Conservation (phyloP, 805 yeast genomes). For the Torulaspora indica region DNA sequence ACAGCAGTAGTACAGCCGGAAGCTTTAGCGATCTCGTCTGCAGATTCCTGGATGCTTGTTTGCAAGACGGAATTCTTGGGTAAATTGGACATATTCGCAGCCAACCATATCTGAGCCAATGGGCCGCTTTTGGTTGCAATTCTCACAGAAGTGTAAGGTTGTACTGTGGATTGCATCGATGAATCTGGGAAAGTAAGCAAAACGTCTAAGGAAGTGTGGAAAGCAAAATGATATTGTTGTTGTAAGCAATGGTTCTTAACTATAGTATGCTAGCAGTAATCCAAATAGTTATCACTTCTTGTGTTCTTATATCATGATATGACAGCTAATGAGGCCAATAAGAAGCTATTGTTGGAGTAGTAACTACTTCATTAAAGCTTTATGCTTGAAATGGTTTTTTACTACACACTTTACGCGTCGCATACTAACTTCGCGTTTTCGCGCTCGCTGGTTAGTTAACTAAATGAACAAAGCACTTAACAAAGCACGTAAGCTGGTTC, state of each 20-base stretch:
- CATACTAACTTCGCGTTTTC: slow-evolving; percentile 5
- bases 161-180: neutral
- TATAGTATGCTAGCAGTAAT: neutral
- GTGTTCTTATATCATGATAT: neutral
- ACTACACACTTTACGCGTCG: slow-evolving; percentile 4
- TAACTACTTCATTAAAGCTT: neutral
- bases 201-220: neutral
- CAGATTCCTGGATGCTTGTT: slow-evolving; percentile 65
- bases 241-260: neutral
- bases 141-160: slow-evolving; percentile 14
- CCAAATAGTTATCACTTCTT: neutral
- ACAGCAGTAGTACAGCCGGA: slow-evolving; percentile 27
- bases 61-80: slow-evolving; percentile 53
- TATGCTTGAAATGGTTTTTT: neutral
- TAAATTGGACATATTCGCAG: slow-evolving; percentile 60
- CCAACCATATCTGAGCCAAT: slow-evolving; percentile 86
- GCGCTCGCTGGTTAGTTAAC: slow-evolving; percentile 3
- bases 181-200: neutral
- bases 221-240: neutral
- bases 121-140: slow-evolving; percentile 65
- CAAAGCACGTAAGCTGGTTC: too few relatives aligned
- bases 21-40: slow-evolving; percentile 56
- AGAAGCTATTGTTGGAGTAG: too few relatives aligned
- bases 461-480: neutral
- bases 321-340: neutral